Base-by-base conservation (phyloP, 805 yeast genomes). In the Hyphopichia homilentoma region DNA sequence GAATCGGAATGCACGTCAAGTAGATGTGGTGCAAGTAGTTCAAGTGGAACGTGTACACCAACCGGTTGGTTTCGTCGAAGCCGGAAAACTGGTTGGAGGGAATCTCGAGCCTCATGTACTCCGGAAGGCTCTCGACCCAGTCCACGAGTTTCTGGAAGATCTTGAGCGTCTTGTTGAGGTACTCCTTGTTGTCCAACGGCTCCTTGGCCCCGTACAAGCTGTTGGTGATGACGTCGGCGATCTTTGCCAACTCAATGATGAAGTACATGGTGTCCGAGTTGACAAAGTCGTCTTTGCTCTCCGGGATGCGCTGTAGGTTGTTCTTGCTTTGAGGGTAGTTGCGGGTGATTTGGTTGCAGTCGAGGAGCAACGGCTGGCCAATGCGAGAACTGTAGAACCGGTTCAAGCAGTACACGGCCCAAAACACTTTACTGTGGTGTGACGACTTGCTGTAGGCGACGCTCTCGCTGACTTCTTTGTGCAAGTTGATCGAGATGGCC, bases 1-100 rank as follows among this genome's bases (percentile, higher is more conserved):
- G 18, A 2, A 54, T 44, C 3, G 61, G 61, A 14, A 56, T 45
- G 25, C 50, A 46, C 1, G 54, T 42, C 17, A 56, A 35, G 27
- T 53, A 48, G 3, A 56, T 46, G 29, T 52, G 56, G 36, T 56
- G 61, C 4, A 53, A 37, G 30, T 54, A 53, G 27, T 56, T 56
- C 35, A 54, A 47, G 30, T 56, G 59, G 20, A 56, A 32, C 12
- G 57, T 45, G 21, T 47, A 50, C 4, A 52, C 38, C 18, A 50
- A 38, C 12, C 61, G 32, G 20, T 45, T 42, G 35, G 36, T 29
- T 11, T 38, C 34, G 17, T 30, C 20, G 16, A 28, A 26, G 11
- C 29, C 22, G 21, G 17, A n/a, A n/a, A n/a, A n/a, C n/a, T n/a
- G n/a, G 22, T 27, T 27, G 13, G 36, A 20, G 4, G 50, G 44